phyloP scores from a whole-genome alignment of 805 yeast species.

The Metschnikowia lachancei region DNA sequence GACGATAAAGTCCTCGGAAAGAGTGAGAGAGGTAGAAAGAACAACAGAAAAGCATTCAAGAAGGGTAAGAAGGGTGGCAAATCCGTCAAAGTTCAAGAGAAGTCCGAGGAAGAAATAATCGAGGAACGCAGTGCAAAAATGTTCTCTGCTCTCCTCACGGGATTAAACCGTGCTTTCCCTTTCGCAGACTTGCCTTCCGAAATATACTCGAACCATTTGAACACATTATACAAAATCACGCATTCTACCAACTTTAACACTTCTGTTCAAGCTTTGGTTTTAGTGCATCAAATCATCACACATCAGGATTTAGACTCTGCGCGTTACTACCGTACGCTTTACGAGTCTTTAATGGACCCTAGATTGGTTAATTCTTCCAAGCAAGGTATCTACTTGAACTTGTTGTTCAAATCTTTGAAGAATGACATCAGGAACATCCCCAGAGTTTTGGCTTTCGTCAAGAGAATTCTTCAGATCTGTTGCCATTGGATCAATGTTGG shows the following conservation, averaged over 20 bases:
- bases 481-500: conserved; percentile 86
- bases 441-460: conserved; percentile 84
- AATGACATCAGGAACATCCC: conserved; percentile 53
- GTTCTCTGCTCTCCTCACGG: conserved; percentile 88
- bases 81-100: conserved; percentile 60
- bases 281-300: conserved; percentile 75
- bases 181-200: conserved; percentile 74
- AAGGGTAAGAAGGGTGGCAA: conserved; percentile 87
- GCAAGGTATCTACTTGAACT: conserved; percentile 86
- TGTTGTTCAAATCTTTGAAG: conserved; percentile 79
- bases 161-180: conserved; percentile 94
- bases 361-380: conserved; percentile 84
- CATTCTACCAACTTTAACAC: conserved; percentile 94
- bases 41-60: conserved; percentile 64
- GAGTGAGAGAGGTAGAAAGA: conserved; percentile 55
- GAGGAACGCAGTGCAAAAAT: conserved; percentile 83
- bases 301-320: conserved; percentile 56
- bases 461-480: conserved; percentile 83
- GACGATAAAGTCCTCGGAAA: conserved; percentile 46
- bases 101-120: conserved; percentile 58
- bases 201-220: conserved; percentile 70
- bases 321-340: conserved; percentile 82
- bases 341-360: conserved; percentile 84
- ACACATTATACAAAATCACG: conserved; percentile 83
- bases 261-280: conserved; percentile 84